Base-by-base conservation (phyloP, 2,329 filamentous ascomycete species). In the Epicoccum nigrum region DNA sequence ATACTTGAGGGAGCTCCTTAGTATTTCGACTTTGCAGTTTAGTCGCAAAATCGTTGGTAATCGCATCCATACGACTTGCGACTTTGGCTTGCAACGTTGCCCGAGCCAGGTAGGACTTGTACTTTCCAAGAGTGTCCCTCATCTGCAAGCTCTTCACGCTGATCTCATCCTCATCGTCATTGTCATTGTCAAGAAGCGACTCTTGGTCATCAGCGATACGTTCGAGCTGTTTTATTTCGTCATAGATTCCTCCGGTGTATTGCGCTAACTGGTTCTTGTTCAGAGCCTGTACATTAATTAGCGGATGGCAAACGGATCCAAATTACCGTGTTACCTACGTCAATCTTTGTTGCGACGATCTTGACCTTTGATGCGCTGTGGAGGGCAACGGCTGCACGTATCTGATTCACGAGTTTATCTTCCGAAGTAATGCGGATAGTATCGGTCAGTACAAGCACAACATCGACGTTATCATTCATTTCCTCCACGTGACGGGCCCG, bases 261-360 rank as follows among this genome's bases (percentile, higher is more conserved):
- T 55, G 47, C 1, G 28, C 31, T 1, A 62, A 27, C 23, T 62
- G 43, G 25, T 58, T 53, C 0, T 15, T 30, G 21, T 45, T 53
- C 13, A 58, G 23, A 2, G 40, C 37, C 52, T 57, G 27, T 17
- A n/a, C 9, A n/a, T 12, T 15, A 15, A 5, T 35, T 19, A 27
- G 13, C 7, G 5, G 15, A 4, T n/a, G 17, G 3, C 8, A 4
- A 4, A 33, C 13, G 9, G 25, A 17, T 23, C 5, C 6, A 16
- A 13, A 8, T 8, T 15, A 0, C 4, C 6, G 7, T 4, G 16
- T 2, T n/a, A 57, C 63, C 44, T 45, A 65, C 60, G 48, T 67
- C 64, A 20, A 65, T 63, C 40, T 67, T 65, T 0, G 64, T 67
- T 0, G 61, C 55, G 0, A 65, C 49, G 0, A 65, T 15, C 25